Evolutionary conservation across 1,284 basidiomycete genomes (phyloP).

Genomic region (Ustilago vetiveriae): DNA sequence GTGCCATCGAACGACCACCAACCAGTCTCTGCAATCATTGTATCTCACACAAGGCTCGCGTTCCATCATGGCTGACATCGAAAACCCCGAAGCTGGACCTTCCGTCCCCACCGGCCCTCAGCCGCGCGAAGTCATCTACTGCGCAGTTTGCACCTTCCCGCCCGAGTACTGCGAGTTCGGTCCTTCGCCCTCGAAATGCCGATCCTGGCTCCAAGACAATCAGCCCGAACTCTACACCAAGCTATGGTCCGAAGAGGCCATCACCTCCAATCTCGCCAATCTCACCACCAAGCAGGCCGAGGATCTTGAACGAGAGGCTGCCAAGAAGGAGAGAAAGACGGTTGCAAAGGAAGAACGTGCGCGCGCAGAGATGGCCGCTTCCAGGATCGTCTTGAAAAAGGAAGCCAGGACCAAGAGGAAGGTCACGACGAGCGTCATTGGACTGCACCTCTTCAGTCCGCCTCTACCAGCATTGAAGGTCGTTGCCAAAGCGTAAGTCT

Average conservation of each 20-base stretch:
- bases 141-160: slow-evolving; percentile 63
- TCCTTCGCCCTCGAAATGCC: slow-evolving; percentile 58
- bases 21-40: not conserved
- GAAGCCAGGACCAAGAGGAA: slow-evolving; percentile 65
- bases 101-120: slow-evolving; percentile 38
- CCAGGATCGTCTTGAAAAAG: slow-evolving; percentile 60
- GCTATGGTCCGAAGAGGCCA: slow-evolving; percentile 62
- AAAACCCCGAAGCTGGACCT: slow-evolving; percentile 38
- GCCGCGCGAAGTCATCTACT: slow-evolving; percentile 53
- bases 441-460: slow-evolving; percentile 63
- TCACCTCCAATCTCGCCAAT: slow-evolving; percentile 56
- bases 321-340: slow-evolving; percentile 64
- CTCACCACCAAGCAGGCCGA: slow-evolving; percentile 64
- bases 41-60: not conserved
- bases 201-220: slow-evolving; percentile 53
- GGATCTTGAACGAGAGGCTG: slow-evolving; percentile 61
- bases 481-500: slow-evolving; percentile 63
- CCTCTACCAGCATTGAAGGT: slow-evolving; percentile 64
- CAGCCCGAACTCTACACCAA: slow-evolving; percentile 51
- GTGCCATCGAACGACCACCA: not conserved
- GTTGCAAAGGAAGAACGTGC: slow-evolving; percentile 65
- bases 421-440: slow-evolving; percentile 61
- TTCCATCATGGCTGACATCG: slow-evolving; percentile 26
- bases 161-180: slow-evolving; percentile 67
- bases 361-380: slow-evolving; percentile 52